A percentile compares a stretch with the other conserved stretches of the same genome.
Conservation (phyloP, 2,329 filamentous ascomycete genomes). For the Rutstroemia sp. region DNA sequence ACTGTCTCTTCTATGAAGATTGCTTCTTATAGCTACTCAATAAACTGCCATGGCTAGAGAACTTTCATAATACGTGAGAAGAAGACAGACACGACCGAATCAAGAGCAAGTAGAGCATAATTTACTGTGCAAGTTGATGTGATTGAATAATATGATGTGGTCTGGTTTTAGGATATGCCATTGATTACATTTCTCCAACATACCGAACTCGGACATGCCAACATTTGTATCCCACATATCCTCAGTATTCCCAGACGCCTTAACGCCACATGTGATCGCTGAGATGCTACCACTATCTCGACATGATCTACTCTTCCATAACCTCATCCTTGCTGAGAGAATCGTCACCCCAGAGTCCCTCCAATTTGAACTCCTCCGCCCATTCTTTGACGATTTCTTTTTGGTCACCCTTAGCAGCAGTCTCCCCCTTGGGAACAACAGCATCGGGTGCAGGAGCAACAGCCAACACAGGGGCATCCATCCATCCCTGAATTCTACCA, state of each 20-base stretch:
- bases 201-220: not conserved
- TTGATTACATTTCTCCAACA: not conserved
- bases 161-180: not conserved
- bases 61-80: no score
- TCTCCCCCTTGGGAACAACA: conserved; percentile 35
- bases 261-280: not conserved
- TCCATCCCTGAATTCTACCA: conserved; percentile 89
- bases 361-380: conserved; percentile 91
- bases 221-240: not conserved
- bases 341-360: conserved; percentile 78
- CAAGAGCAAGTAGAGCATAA: no score
- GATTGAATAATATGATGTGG: not conserved
- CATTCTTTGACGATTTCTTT: conserved; percentile 88
- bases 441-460: conserved; percentile 35
- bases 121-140: no score
- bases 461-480: conserved; percentile 63
- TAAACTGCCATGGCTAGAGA: no score
- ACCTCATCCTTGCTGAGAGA: conserved; percentile 19
- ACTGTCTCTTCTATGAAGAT: no score
- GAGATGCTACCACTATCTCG: not conserved
- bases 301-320: conserved; percentile 24
- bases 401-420: conserved; percentile 51
- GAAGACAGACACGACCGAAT: no score
- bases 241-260: not conserved
- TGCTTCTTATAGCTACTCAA: no score